Evolutionary conservation across 352 stramenopile genomes (phyloP).

Genomic region (Phytophthora quininea): DNA sequence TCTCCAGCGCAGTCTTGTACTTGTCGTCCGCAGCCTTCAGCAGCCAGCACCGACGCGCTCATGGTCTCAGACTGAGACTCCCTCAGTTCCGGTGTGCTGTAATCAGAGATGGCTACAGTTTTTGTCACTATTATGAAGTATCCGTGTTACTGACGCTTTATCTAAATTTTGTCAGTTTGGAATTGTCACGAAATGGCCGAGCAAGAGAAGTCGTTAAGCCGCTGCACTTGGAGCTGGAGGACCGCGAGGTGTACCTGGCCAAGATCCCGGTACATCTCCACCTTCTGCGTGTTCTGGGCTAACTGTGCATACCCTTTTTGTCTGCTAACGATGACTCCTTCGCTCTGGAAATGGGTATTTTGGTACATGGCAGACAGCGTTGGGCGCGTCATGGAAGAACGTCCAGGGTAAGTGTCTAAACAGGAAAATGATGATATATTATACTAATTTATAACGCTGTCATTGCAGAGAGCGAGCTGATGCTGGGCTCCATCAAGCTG

Average conservation of each 20-base stretch:
- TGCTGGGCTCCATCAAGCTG: constrained; percentile 86
- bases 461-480: constrained; percentile 77
- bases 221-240: constrained; percentile 86
- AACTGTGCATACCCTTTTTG: neutral
- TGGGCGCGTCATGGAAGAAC: constrained; percentile 83
- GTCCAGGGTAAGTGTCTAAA: constrained; percentile 57
- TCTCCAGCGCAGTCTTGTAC: constrained; percentile 55
- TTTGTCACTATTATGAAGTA: neutral
- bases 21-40: constrained; percentile 73
- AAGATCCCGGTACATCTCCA: constrained; percentile 76
- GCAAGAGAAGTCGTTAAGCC: constrained; percentile 91
- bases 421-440: neutral
- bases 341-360: neutral
- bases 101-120: neutral
- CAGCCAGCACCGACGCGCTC: constrained; percentile 45
- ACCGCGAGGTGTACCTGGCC: constrained; percentile 87
- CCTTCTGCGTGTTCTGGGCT: constrained; percentile 7
- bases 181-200: constrained; percentile 57
- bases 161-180: neutral
- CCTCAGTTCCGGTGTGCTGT: no score
- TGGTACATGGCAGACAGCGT: constrained; percentile 47
- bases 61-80: constrained; percentile 5
- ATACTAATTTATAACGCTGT: neutral
- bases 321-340: no score
- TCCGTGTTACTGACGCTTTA: neutral